phyloP scores from a whole-genome alignment of 208 protist genomes.

The Crithidia bombi region DNA sequence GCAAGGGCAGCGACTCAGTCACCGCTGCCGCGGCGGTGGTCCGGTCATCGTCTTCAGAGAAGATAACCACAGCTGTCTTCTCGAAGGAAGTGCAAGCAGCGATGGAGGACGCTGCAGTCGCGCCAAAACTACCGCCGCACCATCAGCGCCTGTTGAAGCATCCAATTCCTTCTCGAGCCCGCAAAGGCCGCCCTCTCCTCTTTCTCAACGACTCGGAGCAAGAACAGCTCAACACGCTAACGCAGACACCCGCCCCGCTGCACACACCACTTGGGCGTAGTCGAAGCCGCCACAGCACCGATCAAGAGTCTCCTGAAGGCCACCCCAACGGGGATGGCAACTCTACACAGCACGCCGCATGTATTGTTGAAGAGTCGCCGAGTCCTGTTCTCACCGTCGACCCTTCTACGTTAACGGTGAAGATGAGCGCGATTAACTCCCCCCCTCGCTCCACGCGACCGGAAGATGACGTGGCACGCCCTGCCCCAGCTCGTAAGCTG shows the following conservation, averaged over 20 bases:
- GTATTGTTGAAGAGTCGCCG: not conserved
- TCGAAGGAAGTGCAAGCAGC: constrained; percentile 28
- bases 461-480: not conserved
- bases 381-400: constrained; percentile 23
- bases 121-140: not conserved
- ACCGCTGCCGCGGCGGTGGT: not conserved
- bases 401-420: constrained; percentile 16
- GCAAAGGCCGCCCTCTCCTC: constrained; percentile 4
- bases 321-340: not conserved
- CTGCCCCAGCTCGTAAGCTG: constrained; percentile 1
- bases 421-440: constrained; percentile 17
- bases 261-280: not conserved
- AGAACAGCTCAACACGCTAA: constrained; percentile 16
- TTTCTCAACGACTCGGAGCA: constrained; percentile 5
- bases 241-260: constrained; percentile 3
- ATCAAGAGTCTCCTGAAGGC: too few species aligned
- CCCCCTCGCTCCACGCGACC: not conserved
- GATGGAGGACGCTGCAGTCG: constrained; percentile 16
- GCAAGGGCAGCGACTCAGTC: not conserved
- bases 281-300: too few species aligned
- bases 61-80: too few species aligned
- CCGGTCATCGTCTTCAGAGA: too few species aligned
- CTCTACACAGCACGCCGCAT: not conserved
- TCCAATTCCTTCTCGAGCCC: constrained; percentile 1
- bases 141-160: constrained; percentile 11